Percentiles rank a stretch among this genome's conserved stretches.
Evolutionary conservation across 1,284 basidiomycete genomes (phyloP).

Genomic region (Singerocomus inundabilis): DNA sequence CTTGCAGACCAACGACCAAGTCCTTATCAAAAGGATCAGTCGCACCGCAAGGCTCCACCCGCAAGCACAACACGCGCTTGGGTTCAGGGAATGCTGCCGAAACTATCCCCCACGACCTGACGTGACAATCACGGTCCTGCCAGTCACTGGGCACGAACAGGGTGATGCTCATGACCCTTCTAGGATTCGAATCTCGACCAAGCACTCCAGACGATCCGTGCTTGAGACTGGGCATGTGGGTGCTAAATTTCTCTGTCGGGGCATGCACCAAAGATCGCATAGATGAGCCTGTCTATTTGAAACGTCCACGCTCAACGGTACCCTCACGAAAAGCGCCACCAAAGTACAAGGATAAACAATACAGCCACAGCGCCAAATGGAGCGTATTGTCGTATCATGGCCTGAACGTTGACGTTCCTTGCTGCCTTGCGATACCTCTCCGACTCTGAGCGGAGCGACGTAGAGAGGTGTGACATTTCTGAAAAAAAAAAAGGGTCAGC

Average conservation of each 20-base stretch:
- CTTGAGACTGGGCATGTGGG: not conserved
- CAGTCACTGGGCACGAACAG: not conserved
- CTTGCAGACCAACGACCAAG: no score
- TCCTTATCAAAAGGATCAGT: not conserved
- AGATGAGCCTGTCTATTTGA: constrained; percentile 30
- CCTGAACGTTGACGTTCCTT: constrained; percentile 91
- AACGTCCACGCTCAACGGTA: constrained; percentile 20
- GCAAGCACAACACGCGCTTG: constrained; percentile 1
- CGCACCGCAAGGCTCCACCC: not conserved
- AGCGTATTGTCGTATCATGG: constrained; percentile 94
- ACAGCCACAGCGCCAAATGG: constrained; percentile 81
- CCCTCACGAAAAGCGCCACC: constrained; percentile 80
- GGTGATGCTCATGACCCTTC: not conserved
- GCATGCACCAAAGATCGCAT: constrained; percentile 15
- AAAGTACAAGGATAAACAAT: constrained; percentile 84
- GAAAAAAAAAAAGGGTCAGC: constrained; percentile 9
- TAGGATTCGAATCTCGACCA: not conserved
- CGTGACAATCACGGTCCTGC: no score
- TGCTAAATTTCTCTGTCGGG: not conserved
- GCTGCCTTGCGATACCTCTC: constrained; percentile 98
- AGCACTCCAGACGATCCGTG: not conserved
- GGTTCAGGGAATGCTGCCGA: constrained; percentile 10
- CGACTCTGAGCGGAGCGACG: constrained; percentile 94
- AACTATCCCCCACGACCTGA: no score
- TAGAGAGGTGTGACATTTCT: constrained; percentile 99